Evolutionary conservation across 108 stramenopile genomes (phyloP).

Genomic region (Schizochytrium sp.): DNA sequence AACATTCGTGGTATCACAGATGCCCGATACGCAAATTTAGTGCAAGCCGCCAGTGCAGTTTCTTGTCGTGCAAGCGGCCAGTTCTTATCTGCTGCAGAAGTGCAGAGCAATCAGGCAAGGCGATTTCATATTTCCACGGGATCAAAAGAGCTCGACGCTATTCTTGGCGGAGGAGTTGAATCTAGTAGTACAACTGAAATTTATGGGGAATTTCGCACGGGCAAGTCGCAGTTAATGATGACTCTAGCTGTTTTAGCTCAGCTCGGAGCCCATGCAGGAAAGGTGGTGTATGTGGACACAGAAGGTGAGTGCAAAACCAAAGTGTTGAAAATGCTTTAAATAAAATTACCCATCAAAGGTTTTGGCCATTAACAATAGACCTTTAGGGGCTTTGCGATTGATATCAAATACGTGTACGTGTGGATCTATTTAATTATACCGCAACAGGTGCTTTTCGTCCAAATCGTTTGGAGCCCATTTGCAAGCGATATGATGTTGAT

Average conservation of each 20-base stretch:
- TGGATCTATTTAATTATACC: background rate
- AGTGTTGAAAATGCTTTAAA: background rate
- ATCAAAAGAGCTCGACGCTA: conserved; percentile 71
- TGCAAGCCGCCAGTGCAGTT: conserved; percentile 68
- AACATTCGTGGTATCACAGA: conserved; percentile 75
- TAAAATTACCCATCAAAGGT: too few species aligned
- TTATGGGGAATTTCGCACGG: conserved; percentile 79
- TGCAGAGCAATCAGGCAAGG: background rate
- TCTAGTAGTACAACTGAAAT: conserved; percentile 76
- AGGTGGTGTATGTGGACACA: conserved; percentile 99
- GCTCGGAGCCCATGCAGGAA: conserved; percentile 70
- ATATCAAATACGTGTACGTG: background rate
- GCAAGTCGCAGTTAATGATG: conserved; percentile 78
- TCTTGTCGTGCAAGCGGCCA: conserved; percentile 63
- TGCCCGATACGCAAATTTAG: conserved; percentile 74
- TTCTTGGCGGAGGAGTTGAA: conserved; percentile 77
- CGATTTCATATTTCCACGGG: conserved; percentile 72
- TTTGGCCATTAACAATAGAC: too few species aligned
- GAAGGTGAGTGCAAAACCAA: conserved; percentile 88
- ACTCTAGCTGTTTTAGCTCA: conserved; percentile 75
- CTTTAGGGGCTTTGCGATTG: background rate
- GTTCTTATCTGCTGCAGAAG: conserved; percentile 63
- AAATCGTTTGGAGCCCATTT: conserved; percentile 76
- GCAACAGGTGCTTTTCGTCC: conserved; percentile 74
- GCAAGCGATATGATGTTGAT: conserved; percentile 75